phyloP scores from a whole-genome alignment of 495 filamentous ascomycete species.

The Corynascus novoguineensis region DNA sequence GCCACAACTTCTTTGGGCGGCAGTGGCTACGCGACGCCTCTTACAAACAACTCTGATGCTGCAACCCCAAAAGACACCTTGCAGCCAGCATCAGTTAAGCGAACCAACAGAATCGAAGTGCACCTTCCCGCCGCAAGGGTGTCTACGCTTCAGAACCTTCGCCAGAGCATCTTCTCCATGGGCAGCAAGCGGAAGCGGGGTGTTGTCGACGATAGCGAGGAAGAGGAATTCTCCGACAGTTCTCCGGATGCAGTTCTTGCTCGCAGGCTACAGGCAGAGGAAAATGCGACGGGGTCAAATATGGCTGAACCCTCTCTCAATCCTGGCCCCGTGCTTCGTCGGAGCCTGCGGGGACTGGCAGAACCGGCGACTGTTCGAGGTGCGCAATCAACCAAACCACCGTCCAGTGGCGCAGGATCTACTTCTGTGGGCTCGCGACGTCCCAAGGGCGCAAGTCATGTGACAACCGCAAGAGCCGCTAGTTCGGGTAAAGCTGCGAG shows the following conservation, averaged over 20 bases:
- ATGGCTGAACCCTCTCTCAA: not conserved
- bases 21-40: conserved; percentile 66
- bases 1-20: conserved; percentile 40
- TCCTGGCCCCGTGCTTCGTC: not conserved
- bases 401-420: not conserved
- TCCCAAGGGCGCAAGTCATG: not conserved
- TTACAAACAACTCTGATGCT: conserved; percentile 64
- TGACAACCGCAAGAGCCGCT: not conserved
- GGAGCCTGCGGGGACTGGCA: conserved; percentile 11
- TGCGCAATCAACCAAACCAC: not conserved
- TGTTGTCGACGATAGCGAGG: conserved; percentile 31
- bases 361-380: not conserved
- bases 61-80: conserved; percentile 36
- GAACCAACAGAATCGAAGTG: conserved; percentile 24
- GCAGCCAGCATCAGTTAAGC: conserved; percentile 9
- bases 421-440: not conserved
- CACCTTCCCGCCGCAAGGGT: conserved; percentile 17
- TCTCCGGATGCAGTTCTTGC: conserved; percentile 53
- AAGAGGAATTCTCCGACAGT: conserved; percentile 33
- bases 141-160: conserved; percentile 10
- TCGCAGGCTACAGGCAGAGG: conserved; percentile 55
- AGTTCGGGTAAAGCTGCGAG: not conserved
- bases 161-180: conserved; percentile 27
- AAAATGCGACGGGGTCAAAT: conserved; percentile 39
- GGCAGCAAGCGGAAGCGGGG: conserved; percentile 29